Conservation (phyloP, 2,329 filamentous ascomycete species). For the Monilinia vaccinii-corymbosi region DNA sequence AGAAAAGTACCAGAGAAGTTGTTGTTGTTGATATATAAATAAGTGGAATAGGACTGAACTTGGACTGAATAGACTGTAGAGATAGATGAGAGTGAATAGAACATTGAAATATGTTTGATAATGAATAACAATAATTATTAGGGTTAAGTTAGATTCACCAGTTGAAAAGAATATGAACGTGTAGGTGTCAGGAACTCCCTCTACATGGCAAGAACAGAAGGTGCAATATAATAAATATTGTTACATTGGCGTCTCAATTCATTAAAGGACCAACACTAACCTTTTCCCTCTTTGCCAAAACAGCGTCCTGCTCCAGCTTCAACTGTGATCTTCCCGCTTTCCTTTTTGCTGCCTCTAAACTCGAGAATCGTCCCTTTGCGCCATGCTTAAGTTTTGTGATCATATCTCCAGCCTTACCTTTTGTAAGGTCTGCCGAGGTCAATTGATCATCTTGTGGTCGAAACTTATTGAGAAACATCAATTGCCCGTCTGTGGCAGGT, state of each 20-base stretch:
- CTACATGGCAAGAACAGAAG: neutral
- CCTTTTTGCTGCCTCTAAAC: conserved; percentile 43
- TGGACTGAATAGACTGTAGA: neutral
- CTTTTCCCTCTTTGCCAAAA: conserved; percentile 38
- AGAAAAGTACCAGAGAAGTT: neutral
- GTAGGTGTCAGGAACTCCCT: too few relatives aligned
- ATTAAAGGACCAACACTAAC: conserved; percentile 48
- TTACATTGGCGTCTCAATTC: conserved; percentile 13
- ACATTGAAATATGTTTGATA: neutral
- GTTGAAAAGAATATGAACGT: neutral
- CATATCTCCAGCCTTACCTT: conserved; percentile 79
- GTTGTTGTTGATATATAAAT: neutral
- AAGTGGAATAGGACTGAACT: neutral
- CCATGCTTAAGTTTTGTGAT: conserved; percentile 88
- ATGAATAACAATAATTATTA: neutral
- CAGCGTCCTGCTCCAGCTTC: conserved; percentile 32
- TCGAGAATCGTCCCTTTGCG: conserved; percentile 54
- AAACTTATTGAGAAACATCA: conserved; percentile 62
- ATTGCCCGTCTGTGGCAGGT: conserved; percentile 55
- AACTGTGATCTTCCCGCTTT: conserved; percentile 35
- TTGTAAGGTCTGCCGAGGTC: conserved; percentile 51
- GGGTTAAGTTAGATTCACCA: neutral
- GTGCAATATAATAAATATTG: too few relatives aligned
- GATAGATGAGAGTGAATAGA: neutral
- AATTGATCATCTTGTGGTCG: conserved; percentile 47